Base-by-base conservation (phyloP, 306 rosid species). In the Sphenostylis stenocarpa region DNA sequence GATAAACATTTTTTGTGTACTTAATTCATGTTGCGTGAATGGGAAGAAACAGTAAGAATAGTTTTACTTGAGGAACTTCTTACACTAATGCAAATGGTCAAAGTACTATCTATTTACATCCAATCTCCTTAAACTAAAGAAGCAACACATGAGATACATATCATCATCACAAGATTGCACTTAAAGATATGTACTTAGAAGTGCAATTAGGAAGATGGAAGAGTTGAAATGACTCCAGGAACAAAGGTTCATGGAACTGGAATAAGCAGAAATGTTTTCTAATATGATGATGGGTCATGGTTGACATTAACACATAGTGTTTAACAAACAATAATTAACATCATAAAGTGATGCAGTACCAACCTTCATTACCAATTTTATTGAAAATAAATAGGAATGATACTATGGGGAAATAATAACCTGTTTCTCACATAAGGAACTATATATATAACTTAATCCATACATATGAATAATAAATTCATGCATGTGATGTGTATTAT, bases 91-190 rank as follows among this genome's bases (percentile, higher is more conserved):
- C 47, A 43, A 19, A 43, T 57, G 45, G 65, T 70, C 77, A 76
- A 61, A 62, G 43, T 63, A 38, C 16, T 33, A 60, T 60, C 9
- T 15, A 57, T 11, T 4, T 11, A 39, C 57, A 38, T 57, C 56
- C n/a, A 72, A 33, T 64, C 36, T 77, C 72, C 55, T 57, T 57
- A 78, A 69, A 47, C 70, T 68, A 58, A 69, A 51, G 2, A 68
- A 75, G 23, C 7, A 31, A 52, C 51, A 67, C 17, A 47, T 56
- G 21, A 15, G 23, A 51, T 70, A 48, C 7, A 55, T 19, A 44
- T 28, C 72, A 72, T 82, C 79, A 66, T 82, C 57, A 45, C 67
- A 65, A 77, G 56, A 77, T 72, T 82, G 80, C 75, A 57, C 61
- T 57, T 77, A 26, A 82, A 82, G 82, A 44, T 56, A 71, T 29